Evolutionary conservation across 1,284 basidiomycete genomes (phyloP), one percentile per base, ranked within the genome.

Genomic region (Phylloboletellus chloephorus): DNA sequence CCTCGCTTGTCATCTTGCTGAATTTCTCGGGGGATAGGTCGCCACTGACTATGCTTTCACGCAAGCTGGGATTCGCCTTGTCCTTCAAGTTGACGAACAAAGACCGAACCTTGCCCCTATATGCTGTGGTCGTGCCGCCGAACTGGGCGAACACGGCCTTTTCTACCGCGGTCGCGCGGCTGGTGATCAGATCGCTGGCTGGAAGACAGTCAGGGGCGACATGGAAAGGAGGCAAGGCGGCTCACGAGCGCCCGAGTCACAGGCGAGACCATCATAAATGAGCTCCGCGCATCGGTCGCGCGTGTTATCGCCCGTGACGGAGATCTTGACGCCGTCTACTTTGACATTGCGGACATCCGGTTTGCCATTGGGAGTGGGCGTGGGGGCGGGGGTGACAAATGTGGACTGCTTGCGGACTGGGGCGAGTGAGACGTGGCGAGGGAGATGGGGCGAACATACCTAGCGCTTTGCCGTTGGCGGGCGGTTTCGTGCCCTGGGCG

Each of bases 81-180:
- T 96, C 95, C 64, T 96, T 97, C 52, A 98, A 72, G 63, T 79
- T 98, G 53, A 96, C 83, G 58, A 79, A 94, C 26, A 98, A 67
- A n/a, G 83, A 84, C 20, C 95, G 82, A 47, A 98, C 88, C 64
- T 92, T 97, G 61, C 72, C 64, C 50, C 79, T 82, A 64, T 92
- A 93, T 5, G 53, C 65, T n/a, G 64, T 57, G 3, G 54, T 64
- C 3, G 65, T 75, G 19, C 65, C 66, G 3, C 68, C 71, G 46
- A 70, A 71, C 39, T 74, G 73, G 3, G 56, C 49, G 43, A 67
- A 70, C 1, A 86, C 78, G 0, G 71, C 69, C 25, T 67, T 67
- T 61, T 88, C 87, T 31, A 88, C 70, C 0, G 62, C 75, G 36
- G 70, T 68, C 1, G 86, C 81, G 20, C 77, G 72, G 13, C 59